Conservation (phyloP, 441 rosid genomes). For the Gossypium armourianum region DNA sequence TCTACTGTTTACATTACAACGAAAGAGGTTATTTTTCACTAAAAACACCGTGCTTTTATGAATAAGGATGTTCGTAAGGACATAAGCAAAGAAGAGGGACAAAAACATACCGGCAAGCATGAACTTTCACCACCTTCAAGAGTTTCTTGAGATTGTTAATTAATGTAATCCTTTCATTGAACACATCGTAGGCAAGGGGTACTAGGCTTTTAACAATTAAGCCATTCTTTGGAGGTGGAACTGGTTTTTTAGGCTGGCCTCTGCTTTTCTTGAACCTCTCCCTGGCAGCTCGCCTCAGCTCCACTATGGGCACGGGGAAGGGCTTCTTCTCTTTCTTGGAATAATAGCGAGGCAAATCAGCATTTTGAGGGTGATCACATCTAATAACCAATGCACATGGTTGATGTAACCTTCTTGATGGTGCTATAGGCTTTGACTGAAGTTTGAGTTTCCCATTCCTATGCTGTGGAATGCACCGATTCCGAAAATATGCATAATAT, state of each 20-base stretch:
- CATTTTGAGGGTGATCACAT: conserved; percentile 63
- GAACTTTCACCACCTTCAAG: conserved; percentile 69
- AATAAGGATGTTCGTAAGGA: not conserved
- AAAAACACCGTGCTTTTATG: conserved; percentile 2
- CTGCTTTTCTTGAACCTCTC: conserved; percentile 62
- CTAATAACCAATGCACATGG: conserved; percentile 29
- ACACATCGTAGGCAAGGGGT: conserved; percentile 60
- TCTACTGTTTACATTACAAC: not conserved
- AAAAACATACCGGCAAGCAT: conserved; percentile 73
- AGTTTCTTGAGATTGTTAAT: conserved; percentile 73
- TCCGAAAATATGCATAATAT: not conserved
- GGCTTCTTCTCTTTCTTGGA: conserved; percentile 84
- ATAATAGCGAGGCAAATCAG: conserved; percentile 60
- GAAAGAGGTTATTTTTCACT: too few relatives aligned
- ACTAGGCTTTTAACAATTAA: conserved; percentile 55
- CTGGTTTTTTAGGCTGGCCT: conserved; percentile 48
- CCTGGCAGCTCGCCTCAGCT: conserved; percentile 81
- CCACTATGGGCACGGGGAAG: conserved; percentile 63
- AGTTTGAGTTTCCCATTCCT: conserved; percentile 24
- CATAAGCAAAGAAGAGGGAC: conserved; percentile 17
- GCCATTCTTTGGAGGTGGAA: conserved; percentile 66
- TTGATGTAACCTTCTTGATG: conserved; percentile 27
- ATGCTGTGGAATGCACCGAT: conserved; percentile 29
- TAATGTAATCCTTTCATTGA: conserved; percentile 52
- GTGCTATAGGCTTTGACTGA: conserved; percentile 23